Conservation (phyloP, 164 flowering plant species). For the Stephania japonica region DNA sequence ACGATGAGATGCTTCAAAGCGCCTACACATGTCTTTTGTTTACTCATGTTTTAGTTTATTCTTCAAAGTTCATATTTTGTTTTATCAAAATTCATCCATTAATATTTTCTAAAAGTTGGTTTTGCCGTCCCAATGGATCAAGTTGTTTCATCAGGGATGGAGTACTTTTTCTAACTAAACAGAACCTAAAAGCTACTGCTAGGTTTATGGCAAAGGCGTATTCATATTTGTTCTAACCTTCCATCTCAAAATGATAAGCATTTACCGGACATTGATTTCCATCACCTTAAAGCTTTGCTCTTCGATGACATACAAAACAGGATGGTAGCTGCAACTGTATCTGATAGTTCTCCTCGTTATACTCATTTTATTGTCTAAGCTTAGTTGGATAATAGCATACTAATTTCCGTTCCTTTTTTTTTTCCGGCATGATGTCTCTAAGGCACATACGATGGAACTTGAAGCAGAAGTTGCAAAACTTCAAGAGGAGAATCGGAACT, state of each 20-base stretch:
- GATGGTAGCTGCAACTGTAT: not conserved
- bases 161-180: not conserved
- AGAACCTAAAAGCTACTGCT: not conserved
- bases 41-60: not conserved
- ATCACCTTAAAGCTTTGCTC: not conserved
- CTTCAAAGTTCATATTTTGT: no score
- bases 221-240: not conserved
- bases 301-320: not conserved
- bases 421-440: not conserved
- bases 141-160: not conserved
- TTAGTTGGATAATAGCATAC: not conserved
- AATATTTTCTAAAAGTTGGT: not conserved
- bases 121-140: not conserved
- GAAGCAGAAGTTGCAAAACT: slow-evolving; percentile 90
- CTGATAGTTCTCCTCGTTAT: not conserved
- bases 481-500: slow-evolving; percentile 71
- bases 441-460: slow-evolving; percentile 95
- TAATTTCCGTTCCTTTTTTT: not conserved
- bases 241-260: not conserved
- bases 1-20: not conserved
- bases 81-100: not conserved
- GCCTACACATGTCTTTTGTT: not conserved
- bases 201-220: not conserved
- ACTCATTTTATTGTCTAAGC: not conserved
- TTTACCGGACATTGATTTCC: not conserved